Conservation (phyloP, 202 grass and related monocot species). For the Sporobolus alterniflorus region DNA sequence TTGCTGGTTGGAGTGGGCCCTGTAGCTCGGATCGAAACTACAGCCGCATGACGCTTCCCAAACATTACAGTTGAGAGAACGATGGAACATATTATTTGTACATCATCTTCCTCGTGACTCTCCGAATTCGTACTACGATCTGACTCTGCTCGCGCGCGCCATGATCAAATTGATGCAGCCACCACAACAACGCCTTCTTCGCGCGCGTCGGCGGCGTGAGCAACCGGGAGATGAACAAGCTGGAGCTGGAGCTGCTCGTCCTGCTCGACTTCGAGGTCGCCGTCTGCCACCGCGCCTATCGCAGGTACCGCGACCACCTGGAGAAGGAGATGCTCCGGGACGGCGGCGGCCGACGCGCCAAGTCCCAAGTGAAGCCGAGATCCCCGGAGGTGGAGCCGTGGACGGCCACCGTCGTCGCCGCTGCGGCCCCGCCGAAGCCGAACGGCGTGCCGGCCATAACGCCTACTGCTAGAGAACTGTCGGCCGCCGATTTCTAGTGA, state of each 20-base stretch:
- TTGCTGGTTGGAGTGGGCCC: too few relatives aligned
- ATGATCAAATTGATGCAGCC: constrained; percentile 55
- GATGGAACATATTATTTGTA: too few relatives aligned
- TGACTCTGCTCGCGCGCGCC: too few relatives aligned
- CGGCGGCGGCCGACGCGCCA: not conserved
- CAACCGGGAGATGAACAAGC: constrained; percentile 83
- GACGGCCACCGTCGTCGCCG: not conserved
- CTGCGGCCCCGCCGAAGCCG: not conserved
- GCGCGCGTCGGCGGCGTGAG: constrained; percentile 90
- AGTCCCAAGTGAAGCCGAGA: not conserved
- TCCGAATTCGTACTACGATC: too few relatives aligned
- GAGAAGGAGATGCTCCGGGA: constrained; percentile 48
- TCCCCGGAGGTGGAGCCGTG: not conserved
- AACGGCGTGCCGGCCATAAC: not conserved
- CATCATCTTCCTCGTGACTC: too few relatives aligned
- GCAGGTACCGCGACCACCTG: constrained; percentile 69
- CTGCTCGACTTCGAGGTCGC: constrained; percentile 71
- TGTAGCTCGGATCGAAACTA: too few relatives aligned
- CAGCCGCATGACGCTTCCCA: too few relatives aligned
- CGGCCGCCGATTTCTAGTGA: not conserved
- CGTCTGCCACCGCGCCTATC: constrained; percentile 54
- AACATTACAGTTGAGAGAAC: too few relatives aligned
- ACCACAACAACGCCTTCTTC: constrained; percentile 98
- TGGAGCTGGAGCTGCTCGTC: constrained; percentile 87
- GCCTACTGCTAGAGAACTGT: not conserved